Percentiles rank a stretch among this genome's conserved stretches.
Evolutionary conservation across 805 yeast species (phyloP).

Genomic region (Saccharomycopsis javanensis): DNA sequence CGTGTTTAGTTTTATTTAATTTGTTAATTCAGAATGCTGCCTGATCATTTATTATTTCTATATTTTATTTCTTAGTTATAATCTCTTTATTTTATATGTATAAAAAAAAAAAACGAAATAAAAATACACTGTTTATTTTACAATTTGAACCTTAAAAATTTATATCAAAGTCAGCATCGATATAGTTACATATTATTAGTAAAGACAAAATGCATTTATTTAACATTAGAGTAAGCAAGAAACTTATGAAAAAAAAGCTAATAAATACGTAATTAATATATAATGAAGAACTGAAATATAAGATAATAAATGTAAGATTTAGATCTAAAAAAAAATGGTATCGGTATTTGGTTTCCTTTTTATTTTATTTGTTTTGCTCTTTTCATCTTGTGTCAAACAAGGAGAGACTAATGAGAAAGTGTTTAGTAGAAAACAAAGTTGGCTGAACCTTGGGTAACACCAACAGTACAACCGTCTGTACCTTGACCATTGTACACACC

Average conservation of each 20-base stretch:
- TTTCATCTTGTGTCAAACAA: background rate
- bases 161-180: too few relatives aligned
- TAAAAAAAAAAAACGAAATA: too few relatives aligned
- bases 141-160: background rate
- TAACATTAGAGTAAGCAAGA: background rate
- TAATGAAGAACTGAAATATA: background rate
- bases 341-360: background rate
- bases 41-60: slow-evolving; percentile 25
- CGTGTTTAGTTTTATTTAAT: slow-evolving; percentile 23
- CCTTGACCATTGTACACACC: slow-evolving; percentile 62
- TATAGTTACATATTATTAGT: background rate
- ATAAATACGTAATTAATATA: background rate
- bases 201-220: background rate
- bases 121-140: background rate
- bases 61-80: background rate
- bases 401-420: slow-evolving; percentile 32
- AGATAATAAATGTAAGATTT: background rate
- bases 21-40: slow-evolving; percentile 7
- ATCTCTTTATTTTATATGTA: background rate
- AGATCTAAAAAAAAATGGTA: background rate
- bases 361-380: too few relatives aligned
- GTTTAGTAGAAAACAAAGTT: slow-evolving; percentile 60
- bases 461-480: slow-evolving; percentile 84
- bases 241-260: background rate
- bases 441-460: slow-evolving; percentile 77